Percentiles rank a stretch among this genome's conserved stretches.
Evolutionary conservation across 2,329 filamentous ascomycete species (phyloP).

Genomic region (Fusarium brachygibbosum): DNA sequence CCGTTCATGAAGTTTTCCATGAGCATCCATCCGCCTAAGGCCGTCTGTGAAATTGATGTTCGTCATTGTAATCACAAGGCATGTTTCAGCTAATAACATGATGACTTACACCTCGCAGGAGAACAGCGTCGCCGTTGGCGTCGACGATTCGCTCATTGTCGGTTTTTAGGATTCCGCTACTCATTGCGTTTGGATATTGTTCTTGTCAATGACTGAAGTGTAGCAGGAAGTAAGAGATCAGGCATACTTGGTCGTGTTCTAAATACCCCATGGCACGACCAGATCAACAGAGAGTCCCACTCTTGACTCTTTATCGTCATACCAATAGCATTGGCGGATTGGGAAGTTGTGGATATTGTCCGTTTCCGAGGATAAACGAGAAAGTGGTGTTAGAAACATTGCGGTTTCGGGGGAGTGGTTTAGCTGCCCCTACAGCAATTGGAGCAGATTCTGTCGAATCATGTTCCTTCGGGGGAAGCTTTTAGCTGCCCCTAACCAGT

Average conservation of each 20-base stretch:
- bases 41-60: slow-evolving; percentile 14
- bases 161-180: slow-evolving; percentile 44
- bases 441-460: background rate
- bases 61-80: background rate
- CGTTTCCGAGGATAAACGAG: slow-evolving; percentile 1
- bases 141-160: slow-evolving; percentile 57
- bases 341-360: background rate
- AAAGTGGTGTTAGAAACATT: too few relatives aligned
- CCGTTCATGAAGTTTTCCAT: slow-evolving; percentile 75
- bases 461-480: background rate
- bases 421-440: background rate
- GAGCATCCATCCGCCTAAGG: slow-evolving; percentile 51
- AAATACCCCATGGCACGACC: background rate
- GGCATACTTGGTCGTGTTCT: background rate
- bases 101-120: slow-evolving; percentile 54
- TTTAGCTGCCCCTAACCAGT: background rate
- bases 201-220: too few relatives aligned
- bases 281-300: background rate
- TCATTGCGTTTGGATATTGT: background rate
- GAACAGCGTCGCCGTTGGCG: slow-evolving; percentile 58
- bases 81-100: too few relatives aligned
- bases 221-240: fast-evolving
- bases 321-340: slow-evolving; percentile 1
- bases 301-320: background rate
- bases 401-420: slow-evolving; percentile 2